Base-by-base conservation (phyloP, 1,284 basidiomycete species). In the Pseudozyma flocculosa region DNA sequence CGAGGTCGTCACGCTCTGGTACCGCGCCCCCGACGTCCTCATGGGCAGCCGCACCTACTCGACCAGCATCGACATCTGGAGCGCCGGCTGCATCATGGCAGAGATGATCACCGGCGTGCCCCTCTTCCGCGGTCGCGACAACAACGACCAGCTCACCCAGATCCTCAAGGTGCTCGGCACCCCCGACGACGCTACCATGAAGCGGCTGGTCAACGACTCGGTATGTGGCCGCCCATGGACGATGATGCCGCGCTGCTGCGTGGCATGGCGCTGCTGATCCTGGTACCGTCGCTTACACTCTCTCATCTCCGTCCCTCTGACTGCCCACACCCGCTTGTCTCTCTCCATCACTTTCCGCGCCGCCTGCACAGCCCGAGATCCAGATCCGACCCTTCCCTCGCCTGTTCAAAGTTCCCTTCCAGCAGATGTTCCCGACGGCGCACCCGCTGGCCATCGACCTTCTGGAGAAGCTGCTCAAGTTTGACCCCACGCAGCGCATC, bases 51-150 rank as follows among this genome's bases (percentile, higher is more conserved):
- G 95, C 49, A 97, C 94, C 48, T 99, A 99, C 80, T 93, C 89
- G 78, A 98, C 95, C 2, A 94, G 90, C 19, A 97, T 99, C 76
- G 95, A 99, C 80, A 91, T 98, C 60, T 99, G 95, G 95, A 94
- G 90, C 7, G 95, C 93, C 52, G 95, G 95, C 8, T 98, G 95
- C 78, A 99, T 99, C 76, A 95, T 98, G 79, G 94, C 94, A 17
- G 81, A 82, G 68, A 84, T 85, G 84, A 98, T 99, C 64, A 89
- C 91, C 23, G 95, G 95, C 2, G 88, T 94, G 15, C 95, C 95
- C 15, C 84, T 99, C 37, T 98, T 99, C 84, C 85, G 95, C 63
- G 95, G 95, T 19, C 84, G 94, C 59, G 95, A 99, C 79, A 98
- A 98, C 78, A 89, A 93, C 70, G 95, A 99, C 79, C 95, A 99